A percentile compares a stretch with the other conserved stretches of the same genome.
Conservation (phyloP, 2,329 filamentous ascomycete genomes). For the Arthrobotrys sinensis region DNA sequence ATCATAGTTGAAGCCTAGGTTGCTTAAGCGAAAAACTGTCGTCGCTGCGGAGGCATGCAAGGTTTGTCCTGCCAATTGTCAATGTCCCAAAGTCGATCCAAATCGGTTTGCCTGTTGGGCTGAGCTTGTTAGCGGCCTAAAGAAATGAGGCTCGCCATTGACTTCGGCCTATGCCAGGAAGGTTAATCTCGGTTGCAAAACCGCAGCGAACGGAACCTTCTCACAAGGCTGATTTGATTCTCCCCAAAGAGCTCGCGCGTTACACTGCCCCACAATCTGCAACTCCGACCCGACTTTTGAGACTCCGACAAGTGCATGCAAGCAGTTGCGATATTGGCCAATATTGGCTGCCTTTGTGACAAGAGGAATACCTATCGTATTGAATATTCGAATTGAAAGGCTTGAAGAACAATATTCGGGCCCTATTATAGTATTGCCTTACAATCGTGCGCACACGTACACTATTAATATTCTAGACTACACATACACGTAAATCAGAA, state of each 20-base stretch:
- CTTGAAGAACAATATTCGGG: slow-evolving; percentile 15
- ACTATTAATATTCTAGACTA: too few relatives aligned
- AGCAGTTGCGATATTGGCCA: slow-evolving; percentile 23
- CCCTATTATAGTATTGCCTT: slow-evolving; percentile 14
- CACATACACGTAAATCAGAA: too few relatives aligned
- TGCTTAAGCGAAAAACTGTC: slow-evolving; percentile 43
- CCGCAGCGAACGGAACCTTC: neutral
- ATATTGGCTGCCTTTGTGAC: neutral
- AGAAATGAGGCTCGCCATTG: slow-evolving; percentile 25
- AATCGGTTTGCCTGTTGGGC: slow-evolving; percentile 28
- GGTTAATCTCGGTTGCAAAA: slow-evolving; percentile 25
- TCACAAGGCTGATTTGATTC: slow-evolving; percentile 41
- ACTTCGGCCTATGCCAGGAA: slow-evolving; percentile 10
- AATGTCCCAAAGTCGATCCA: slow-evolving; percentile 13
- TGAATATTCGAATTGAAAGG: slow-evolving; percentile 7
- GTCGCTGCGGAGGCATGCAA: slow-evolving; percentile 42
- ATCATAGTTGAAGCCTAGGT: slow-evolving; percentile 41
- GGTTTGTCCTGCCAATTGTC: slow-evolving; percentile 30
- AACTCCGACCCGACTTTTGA: neutral
- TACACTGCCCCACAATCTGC: slow-evolving; percentile 23
- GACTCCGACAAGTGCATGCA: neutral
- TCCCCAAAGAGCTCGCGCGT: slow-evolving; percentile 9
- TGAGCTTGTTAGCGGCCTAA: slow-evolving; percentile 17
- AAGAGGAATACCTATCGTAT: neutral
- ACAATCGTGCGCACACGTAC: neutral